A percentile compares a stretch with the other conserved stretches of the same genome.
These are phyloP conservation scores for Rhodotorula diobovata DNA, from an alignment of 768 basidiomycete species.

Conservation along the genomic window DNA sequence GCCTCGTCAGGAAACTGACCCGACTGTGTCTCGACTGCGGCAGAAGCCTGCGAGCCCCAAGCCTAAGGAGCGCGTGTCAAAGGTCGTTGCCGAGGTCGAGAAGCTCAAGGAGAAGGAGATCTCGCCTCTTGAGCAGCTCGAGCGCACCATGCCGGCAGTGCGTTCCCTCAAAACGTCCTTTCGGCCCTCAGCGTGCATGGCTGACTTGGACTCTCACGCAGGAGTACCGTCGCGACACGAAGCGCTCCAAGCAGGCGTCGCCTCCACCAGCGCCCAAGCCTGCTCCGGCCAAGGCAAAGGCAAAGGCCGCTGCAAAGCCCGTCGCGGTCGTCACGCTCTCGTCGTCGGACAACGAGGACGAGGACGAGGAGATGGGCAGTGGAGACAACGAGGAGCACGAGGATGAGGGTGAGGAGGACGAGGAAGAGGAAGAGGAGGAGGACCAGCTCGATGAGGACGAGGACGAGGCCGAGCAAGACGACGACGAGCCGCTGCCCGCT, in stretches of 20 bases:
- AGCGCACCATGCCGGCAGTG: conserved; percentile 37
- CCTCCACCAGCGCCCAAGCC: neutral
- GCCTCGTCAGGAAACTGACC: neutral
- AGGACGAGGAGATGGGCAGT: conserved; percentile 4
- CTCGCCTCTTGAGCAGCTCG: conserved; percentile 31
- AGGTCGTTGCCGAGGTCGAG: neutral
- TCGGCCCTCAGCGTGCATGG: fast-evolving
- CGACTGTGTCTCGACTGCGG: too few relatives aligned
- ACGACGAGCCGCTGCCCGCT: neutral
- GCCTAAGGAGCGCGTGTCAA: neutral
- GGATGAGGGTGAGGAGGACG: neutral
- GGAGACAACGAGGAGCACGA: neutral
- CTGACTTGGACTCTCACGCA: too few relatives aligned
- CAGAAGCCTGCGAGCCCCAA: neutral
- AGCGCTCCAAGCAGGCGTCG: neutral
- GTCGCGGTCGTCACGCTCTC: conserved; percentile 15
- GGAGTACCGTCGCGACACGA: neutral
- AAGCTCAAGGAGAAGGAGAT: neutral
- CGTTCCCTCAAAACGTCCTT: neutral
- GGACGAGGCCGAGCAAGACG: neutral
- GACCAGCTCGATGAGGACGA: neutral
- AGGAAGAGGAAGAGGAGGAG: neutral
- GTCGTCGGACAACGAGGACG: conserved; percentile 1
- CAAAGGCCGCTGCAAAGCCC: conserved; percentile 20
- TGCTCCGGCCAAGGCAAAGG: neutral